Evolutionary conservation across 345 rosid genomes (phyloP), one percentile per base, ranked within the genome.

Genomic region (Draba incana): DNA sequence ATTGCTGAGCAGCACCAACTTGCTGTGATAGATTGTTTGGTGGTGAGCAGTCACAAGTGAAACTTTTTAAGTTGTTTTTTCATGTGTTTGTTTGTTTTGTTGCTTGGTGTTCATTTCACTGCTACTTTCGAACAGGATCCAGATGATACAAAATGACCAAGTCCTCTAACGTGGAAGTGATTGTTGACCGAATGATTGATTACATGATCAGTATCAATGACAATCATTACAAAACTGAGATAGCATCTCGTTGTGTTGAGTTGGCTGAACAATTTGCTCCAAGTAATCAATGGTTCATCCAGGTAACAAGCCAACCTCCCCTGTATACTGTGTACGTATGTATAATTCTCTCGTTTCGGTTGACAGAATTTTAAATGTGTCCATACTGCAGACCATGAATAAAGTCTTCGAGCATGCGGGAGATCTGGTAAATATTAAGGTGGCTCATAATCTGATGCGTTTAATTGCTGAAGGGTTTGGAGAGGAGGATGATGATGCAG

Each of bases 251-350:
- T 33, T 91, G 98, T 60, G 92, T 91, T 67, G 97, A 91, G 61
- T 90, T 94, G 60, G 99, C 98, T 0, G 99, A 91, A 76, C 99
- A 94, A 76, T 94, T 86, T 83, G 99, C 99, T 41, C 98, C 99
- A 49, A 89, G 98, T 69, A 94, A 89, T 82, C 98, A 85, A 43
- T 94, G 99, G 99, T 94, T 94, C 77, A 94, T 94, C 71, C 93
- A 85, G 97, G 99, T 94, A 80, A 53, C 74, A 52, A 56, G 3
- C 43, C 54, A 20, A 64, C 52, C 27, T 67, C 71, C 47, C 27
- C 20, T 58, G 43, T 52, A 14, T 43, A 25, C 20, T 65, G 20
- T 52, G 54, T 20, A 31, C 20, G 12, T 37, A n/a, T n/a, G n/a
- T n/a, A 23, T 24, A 35, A 42, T 35, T 8, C 25, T 15, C 31